These are phyloP conservation scores for Olyra latifolia DNA, from an alignment of 176 grass and related monocot genomes.

Conservation along the genomic window DNA sequence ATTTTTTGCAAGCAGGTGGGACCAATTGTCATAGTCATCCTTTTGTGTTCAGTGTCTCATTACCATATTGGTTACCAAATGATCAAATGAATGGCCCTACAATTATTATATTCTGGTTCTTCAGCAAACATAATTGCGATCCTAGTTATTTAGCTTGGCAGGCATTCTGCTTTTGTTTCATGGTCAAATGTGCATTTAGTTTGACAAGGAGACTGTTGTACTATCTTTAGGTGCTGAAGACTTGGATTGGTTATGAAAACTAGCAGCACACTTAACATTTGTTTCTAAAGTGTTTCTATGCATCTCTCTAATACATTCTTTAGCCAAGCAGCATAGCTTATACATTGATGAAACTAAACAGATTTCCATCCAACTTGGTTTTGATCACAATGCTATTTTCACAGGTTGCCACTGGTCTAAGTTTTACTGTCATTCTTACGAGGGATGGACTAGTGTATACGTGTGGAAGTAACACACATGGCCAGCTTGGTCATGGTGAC, in stretches of 20 bases:
- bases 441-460: conserved; percentile 70
- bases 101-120: not conserved
- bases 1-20: conserved; percentile 87
- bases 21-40: conserved; percentile 5
- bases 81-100: not conserved
- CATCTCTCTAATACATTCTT: not conserved
- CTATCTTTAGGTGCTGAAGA: not conserved
- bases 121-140: not conserved
- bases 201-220: not conserved
- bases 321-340: not conserved
- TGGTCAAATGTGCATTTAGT: not conserved
- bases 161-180: not conserved
- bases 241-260: not conserved
- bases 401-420: conserved; percentile 88
- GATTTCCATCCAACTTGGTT: no score
- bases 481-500: conserved; percentile 96
- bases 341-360: not conserved
- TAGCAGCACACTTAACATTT: not conserved
- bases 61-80: not conserved
- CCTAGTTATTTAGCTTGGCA: not conserved
- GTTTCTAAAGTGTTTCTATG: not conserved
- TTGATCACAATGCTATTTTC: conserved; percentile 20
- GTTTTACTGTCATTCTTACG: conserved; percentile 90
- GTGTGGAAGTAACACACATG: conserved; percentile 92
- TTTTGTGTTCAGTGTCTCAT: not conserved